Evolutionary conservation across 345 rosid genomes (phyloP), one percentile per base, ranked within the genome.

Genomic region (Geranium brycei): DNA sequence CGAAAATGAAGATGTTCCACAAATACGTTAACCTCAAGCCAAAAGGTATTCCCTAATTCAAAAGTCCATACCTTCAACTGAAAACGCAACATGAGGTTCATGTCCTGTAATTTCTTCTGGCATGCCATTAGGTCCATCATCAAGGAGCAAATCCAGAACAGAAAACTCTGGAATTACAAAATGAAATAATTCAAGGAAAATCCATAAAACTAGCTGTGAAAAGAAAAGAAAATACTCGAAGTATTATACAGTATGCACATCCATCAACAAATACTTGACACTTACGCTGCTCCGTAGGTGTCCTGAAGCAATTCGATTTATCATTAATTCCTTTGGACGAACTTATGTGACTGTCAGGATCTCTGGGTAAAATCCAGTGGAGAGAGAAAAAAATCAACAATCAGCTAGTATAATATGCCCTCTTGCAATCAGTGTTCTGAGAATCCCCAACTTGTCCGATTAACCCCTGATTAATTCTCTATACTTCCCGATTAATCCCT

Each of bases 11-110:
- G 12, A 17, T 38, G 51, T 38, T 62, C 28, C 55, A 17, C 38
- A 62, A 8, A 32, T 41, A 62, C 17, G 17, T 31, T 19, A 62
- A 4, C n/a, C 55, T 17, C 14, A 16, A 64, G 58, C 3, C 28
- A 63, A 63, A 31, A 38, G 16, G 3, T 64, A 19, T 41, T 59
- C 4, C 38, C 55, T 19, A 62, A 62, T 1, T 3, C 38, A 11
- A 17, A 62, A 38, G 64, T 56, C 11, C 64, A 63, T 83, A 91
- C 97, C 97, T 72, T 85, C 83, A 66, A 88, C 80, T 78, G 97
- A 86, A 75, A 91, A 86, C 62, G 97, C 88, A 76, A 82, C 84
- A 73, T 91, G 89, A 69, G 85, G 71, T 74, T 91, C 97, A 69
- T 64, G 69, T 57, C 63, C 77, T 58, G 80, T 76, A 76, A 63